Conservation (phyloP, 192 early-diverging fungal genomes). For the Rhizoclosmatium globosum region DNA sequence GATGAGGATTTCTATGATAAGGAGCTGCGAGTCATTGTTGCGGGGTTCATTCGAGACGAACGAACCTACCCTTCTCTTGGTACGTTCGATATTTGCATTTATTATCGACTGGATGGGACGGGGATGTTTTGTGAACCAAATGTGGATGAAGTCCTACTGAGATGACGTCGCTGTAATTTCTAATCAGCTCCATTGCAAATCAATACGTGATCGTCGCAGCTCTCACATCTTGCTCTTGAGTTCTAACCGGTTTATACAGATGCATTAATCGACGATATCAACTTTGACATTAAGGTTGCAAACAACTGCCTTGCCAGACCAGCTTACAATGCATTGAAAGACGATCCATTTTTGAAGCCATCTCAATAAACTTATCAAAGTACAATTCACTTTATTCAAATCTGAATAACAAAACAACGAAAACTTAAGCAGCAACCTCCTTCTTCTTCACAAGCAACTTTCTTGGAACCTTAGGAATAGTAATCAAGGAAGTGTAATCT, state of each 20-base stretch:
- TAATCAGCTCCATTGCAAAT: neutral
- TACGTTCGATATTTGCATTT: slow-evolving; percentile 43
- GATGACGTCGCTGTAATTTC: neutral
- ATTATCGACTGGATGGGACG: no score
- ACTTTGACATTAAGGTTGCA: slow-evolving; percentile 85
- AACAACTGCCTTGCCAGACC: slow-evolving; percentile 69
- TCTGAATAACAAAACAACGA: neutral
- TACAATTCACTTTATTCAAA: neutral
- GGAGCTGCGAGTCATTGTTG: slow-evolving; percentile 81
- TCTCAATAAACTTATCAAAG: neutral
- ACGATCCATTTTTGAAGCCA: slow-evolving; percentile 28
- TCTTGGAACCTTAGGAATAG: slow-evolving; percentile 69
- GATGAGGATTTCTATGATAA: slow-evolving; percentile 91
- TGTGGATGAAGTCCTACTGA: neutral
- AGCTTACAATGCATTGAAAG: slow-evolving; percentile 60
- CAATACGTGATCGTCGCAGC: no score
- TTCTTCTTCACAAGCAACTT: slow-evolving; percentile 42
- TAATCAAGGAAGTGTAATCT: slow-evolving; percentile 93
- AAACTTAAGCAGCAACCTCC: neutral
- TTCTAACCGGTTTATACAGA: slow-evolving; percentile 60
- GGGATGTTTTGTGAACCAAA: neutral
- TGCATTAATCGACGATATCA: slow-evolving; percentile 91
- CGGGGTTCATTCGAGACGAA: slow-evolving; percentile 91
- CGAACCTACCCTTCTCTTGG: slow-evolving; percentile 86
- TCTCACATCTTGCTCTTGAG: no score